A percentile compares a stretch with the other conserved stretches of the same genome.
Evolutionary conservation across 768 basidiomycete genomes (phyloP).

Genomic region (Coprinellus micaceus): DNA sequence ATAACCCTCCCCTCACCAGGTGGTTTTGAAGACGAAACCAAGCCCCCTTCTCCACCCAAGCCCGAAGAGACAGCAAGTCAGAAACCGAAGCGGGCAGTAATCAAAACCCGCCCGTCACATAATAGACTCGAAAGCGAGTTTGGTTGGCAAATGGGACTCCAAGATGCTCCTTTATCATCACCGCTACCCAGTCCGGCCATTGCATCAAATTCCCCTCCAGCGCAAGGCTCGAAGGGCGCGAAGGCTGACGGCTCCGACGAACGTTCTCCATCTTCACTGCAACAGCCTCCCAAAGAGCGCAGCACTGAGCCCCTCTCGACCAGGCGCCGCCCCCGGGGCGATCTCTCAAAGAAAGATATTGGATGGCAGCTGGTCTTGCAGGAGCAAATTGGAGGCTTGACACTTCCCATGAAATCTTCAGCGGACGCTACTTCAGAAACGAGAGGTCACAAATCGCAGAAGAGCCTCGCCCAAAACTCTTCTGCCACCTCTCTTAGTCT

Average conservation of each 20-base stretch:
- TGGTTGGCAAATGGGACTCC: conserved; percentile 9
- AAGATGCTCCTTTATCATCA: not conserved
- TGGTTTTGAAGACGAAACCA: too few relatives aligned
- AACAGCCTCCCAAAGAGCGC: not conserved
- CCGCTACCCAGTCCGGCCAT: not conserved
- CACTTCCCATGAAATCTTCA: not conserved
- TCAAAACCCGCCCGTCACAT: not conserved
- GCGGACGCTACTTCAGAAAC: not conserved
- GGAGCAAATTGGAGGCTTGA: not conserved
- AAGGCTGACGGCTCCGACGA: not conserved
- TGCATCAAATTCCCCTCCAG: not conserved
- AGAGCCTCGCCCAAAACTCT: not conserved
- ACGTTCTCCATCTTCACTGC: not conserved
- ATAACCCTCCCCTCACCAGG: not conserved
- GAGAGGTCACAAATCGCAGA: too few relatives aligned
- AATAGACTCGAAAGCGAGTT: conserved; percentile 7
- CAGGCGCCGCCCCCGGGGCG: not conserved
- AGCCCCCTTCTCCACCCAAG: not conserved
- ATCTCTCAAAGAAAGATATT: conserved; percentile 8
- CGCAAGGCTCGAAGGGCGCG: too few relatives aligned
- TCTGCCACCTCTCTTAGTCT: not conserved
- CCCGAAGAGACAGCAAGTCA: not conserved
- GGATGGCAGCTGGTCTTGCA: conserved; percentile 12
- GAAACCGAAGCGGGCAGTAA: not conserved
- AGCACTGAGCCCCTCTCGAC: not conserved